Evolutionary conservation across 1,284 basidiomycete species (phyloP), one percentile per base, ranked within the genome.

Genomic region (Ganoderma lucidum): DNA sequence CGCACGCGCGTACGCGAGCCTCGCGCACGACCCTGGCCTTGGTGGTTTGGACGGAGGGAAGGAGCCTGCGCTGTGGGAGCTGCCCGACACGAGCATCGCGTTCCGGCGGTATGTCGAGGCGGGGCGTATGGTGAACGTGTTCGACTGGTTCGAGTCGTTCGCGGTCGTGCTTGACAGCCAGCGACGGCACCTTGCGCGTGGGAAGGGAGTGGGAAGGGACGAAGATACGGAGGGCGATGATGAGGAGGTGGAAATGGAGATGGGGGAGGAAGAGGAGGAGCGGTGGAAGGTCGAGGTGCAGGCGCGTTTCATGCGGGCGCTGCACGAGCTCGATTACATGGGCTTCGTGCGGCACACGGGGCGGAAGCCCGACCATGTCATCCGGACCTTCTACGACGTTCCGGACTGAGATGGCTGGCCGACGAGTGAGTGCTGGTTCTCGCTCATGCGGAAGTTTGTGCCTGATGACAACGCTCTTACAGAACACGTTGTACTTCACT

Each of bases 81-180:
- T 90, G 64, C 89, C 91, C 0, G 93, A 95, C 74, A 90, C 87
- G 6, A 88, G 86, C 72, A 90, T 94, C 66, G 81, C 94, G n/a
- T 93, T 94, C 80, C 81, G 82, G 56, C 84, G 92, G 23, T 94
- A 93, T 79, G 81, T 90, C 64, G 90, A 94, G 72, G 91, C 91
- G 60, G 92, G 92, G 58, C 88, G 86, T 78, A 87, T 92, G 86
- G 87, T 95, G 79, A 95, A 95, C 75, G 85, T 93, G 1, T 93
- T 91, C 76, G 93, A 95, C 78, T 94, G 93, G 93, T 94, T 88
- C 75, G 88, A 91, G 72, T 85, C 90, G 17, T 95, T 94, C 77
- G 83, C 85, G 44, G 79, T 83, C 37, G 89, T 87, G 48, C 78
- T 93, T 63, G 90, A 93, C 74, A 80, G 79, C 4, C 91, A 91